Conservation (phyloP, 2,329 filamentous ascomycete genomes). For the Microthyrium microscopicum region DNA sequence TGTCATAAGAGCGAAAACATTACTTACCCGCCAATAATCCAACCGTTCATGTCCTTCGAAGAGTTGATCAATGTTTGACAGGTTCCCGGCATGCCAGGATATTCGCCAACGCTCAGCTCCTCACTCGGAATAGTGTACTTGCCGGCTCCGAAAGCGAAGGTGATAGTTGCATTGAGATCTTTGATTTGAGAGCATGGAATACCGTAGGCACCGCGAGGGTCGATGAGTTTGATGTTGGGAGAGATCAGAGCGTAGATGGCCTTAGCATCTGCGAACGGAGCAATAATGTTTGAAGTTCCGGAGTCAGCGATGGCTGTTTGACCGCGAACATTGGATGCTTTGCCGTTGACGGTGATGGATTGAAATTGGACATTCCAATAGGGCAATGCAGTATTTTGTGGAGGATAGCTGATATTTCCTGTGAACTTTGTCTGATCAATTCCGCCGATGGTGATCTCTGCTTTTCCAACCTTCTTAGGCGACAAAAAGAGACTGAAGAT, state of each 20-base stretch:
- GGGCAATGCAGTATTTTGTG: not conserved
- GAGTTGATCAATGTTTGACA: slow-evolving; percentile 4
- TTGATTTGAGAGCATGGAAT: slow-evolving; percentile 2
- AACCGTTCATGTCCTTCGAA: not conserved
- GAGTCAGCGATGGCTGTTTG: slow-evolving; percentile 1
- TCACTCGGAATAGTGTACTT: slow-evolving; percentile 2
- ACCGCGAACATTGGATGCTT: not conserved
- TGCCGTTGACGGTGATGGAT: slow-evolving; percentile 2
- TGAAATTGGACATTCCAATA: slow-evolving; percentile 2
- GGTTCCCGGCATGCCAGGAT: slow-evolving; percentile 1
- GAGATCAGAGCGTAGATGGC: slow-evolving; percentile 5
- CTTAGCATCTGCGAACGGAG: not conserved
- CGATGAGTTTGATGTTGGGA: slow-evolving; percentile 4
- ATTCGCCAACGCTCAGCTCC: slow-evolving; percentile 4
- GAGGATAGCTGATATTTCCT: slow-evolving; percentile 3
- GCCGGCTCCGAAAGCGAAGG: not conserved
- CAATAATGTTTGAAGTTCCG: slow-evolving; percentile 6
- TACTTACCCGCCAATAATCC: slow-evolving; percentile 4
- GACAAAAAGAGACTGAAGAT: slow-evolving; percentile 3
- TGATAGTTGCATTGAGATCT: slow-evolving; percentile 1
- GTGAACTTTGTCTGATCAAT: slow-evolving; percentile 1
- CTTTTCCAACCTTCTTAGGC: slow-evolving; percentile 2
- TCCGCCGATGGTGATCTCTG: slow-evolving; percentile 4
- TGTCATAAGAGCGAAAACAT: too few relatives aligned
- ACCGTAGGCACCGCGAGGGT: slow-evolving; percentile 1